These are phyloP conservation scores for Casuarina glauca DNA, from an alignment of 306 rosid species.

Conservation along the genomic window DNA sequence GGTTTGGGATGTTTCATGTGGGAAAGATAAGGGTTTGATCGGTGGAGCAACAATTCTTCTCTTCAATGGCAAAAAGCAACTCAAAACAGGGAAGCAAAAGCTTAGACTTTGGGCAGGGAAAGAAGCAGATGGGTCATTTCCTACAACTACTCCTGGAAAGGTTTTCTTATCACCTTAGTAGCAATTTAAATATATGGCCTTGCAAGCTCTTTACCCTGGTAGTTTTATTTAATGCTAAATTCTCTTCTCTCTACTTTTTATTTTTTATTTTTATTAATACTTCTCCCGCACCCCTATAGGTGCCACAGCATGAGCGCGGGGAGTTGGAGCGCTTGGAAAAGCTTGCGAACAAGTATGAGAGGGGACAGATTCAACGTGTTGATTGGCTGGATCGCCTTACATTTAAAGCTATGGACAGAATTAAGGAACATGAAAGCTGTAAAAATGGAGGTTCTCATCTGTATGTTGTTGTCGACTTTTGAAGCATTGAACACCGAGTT, in stretches of 20 bases:
- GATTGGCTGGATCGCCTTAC: conserved; percentile 97
- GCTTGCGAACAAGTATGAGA: conserved; percentile 85
- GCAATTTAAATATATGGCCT: conserved; percentile 12
- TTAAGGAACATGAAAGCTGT: conserved; percentile 74
- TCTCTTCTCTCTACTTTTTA: conserved; percentile 3
- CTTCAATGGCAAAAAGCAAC: conserved; percentile 84
- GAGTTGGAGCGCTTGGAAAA: conserved; percentile 95
- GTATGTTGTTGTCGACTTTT: conserved; percentile 85
- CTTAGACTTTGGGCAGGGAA: conserved; percentile 94
- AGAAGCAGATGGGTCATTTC: conserved; percentile 86
- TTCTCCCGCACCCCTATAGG: conserved; percentile 39
- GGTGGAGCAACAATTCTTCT: conserved; percentile 97
- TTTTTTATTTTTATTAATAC: no score
- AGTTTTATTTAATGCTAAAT: conserved; percentile 20
- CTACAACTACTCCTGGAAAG: conserved; percentile 93
- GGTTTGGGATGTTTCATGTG: conserved; percentile 98
- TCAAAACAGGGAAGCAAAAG: conserved; percentile 95
- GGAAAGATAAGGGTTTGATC: conserved; percentile 78
- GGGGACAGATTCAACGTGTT: conserved; percentile 85
- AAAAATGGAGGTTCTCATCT: conserved; percentile 76
- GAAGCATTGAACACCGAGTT: conserved; percentile 88
- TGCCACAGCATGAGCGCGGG: conserved; percentile 87
- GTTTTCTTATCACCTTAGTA: conserved; percentile 36
- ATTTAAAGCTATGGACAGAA: conserved; percentile 73
- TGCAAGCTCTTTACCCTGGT: conserved; percentile 4